Conservation (phyloP, 129 eudicot genomes). For the Ambrosia artemisiifolia region DNA sequence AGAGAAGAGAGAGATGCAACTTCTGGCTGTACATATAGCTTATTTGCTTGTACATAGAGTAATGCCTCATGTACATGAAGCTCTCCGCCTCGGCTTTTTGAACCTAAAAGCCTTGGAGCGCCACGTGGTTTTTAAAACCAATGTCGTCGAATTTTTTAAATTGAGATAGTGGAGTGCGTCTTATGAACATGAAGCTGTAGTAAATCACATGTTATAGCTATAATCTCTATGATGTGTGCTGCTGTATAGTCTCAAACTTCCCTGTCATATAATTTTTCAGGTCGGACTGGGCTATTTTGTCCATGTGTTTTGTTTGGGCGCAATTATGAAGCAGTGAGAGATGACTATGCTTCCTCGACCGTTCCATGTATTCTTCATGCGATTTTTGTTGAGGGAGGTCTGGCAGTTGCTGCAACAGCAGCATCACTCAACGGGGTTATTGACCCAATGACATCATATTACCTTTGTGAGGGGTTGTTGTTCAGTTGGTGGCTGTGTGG, state of each 20-base stretch:
- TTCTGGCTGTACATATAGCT: too few species aligned
- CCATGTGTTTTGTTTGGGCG: slow-evolving; percentile 84
- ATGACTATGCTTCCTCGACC: slow-evolving; percentile 78
- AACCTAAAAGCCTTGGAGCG: too few species aligned
- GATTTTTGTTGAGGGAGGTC: slow-evolving; percentile 78
- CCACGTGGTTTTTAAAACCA: too few species aligned
- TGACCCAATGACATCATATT: slow-evolving; percentile 74
- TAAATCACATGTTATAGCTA: background rate
- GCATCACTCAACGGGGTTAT: slow-evolving; percentile 64
- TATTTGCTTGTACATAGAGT: too few species aligned
- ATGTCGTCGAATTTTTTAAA: background rate
- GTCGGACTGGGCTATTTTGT: slow-evolving; percentile 79
- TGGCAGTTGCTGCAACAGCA: slow-evolving; percentile 71
- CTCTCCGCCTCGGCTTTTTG: too few species aligned
- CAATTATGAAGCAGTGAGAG: slow-evolving; percentile 75
- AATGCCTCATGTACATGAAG: too few species aligned
- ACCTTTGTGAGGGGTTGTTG: slow-evolving; percentile 72
- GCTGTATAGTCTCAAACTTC: background rate
- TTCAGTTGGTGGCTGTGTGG: slow-evolving; percentile 99
- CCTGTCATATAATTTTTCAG: slow-evolving; percentile 22
- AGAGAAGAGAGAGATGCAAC: too few species aligned
- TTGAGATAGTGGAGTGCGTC: background rate
- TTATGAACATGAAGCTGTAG: background rate
- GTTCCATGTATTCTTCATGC: slow-evolving; percentile 91
- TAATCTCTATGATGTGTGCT: background rate